Percentiles rank a stretch among this genome's conserved stretches.
Evolutionary conservation across 805 yeast genomes (phyloP).

Genomic region (Candida awuae): DNA sequence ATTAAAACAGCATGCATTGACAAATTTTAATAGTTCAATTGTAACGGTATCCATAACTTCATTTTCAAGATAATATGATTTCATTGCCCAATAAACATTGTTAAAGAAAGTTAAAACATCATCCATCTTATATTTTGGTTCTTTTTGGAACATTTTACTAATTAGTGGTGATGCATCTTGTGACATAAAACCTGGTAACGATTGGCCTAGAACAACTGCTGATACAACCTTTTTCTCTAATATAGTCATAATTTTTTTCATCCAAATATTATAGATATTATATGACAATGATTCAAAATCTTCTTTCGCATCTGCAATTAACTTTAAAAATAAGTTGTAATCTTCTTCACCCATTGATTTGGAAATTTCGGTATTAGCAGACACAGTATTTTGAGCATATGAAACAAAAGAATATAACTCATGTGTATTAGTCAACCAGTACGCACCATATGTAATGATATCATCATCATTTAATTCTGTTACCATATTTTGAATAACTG

Average conservation of each 20-base stretch:
- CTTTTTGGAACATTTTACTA: slow-evolving; percentile 69
- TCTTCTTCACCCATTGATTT: slow-evolving; percentile 85
- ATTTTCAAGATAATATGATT: slow-evolving; percentile 77
- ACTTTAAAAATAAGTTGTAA: slow-evolving; percentile 78
- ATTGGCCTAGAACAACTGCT: slow-evolving; percentile 92
- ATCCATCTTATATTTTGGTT: slow-evolving; percentile 82
- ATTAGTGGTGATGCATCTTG: slow-evolving; percentile 75
- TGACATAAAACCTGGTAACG: slow-evolving; percentile 91
- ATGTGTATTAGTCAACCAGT: slow-evolving; percentile 95
- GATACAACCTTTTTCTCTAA: slow-evolving; percentile 86
- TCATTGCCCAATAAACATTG: slow-evolving; percentile 88
- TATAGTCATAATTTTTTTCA: slow-evolving; percentile 87
- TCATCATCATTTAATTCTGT: slow-evolving; percentile 76
- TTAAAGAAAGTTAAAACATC: slow-evolving; percentile 85
- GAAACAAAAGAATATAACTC: slow-evolving; percentile 91
- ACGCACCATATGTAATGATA: slow-evolving; percentile 85
- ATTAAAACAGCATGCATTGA: slow-evolving; percentile 91
- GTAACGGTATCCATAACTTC: slow-evolving; percentile 80
- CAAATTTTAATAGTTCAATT: slow-evolving; percentile 71
- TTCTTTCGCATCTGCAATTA: slow-evolving; percentile 85
- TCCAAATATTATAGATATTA: slow-evolving; percentile 94
- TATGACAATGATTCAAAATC: slow-evolving; percentile 90
- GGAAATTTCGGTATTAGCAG: slow-evolving; percentile 71
- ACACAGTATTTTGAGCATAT: slow-evolving; percentile 86
- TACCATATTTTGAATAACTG: slow-evolving; percentile 79